Percentiles rank a stretch among this genome's conserved stretches.
phyloP scores from a whole-genome alignment of 129 eudicot species.

The Arctium lappa region DNA sequence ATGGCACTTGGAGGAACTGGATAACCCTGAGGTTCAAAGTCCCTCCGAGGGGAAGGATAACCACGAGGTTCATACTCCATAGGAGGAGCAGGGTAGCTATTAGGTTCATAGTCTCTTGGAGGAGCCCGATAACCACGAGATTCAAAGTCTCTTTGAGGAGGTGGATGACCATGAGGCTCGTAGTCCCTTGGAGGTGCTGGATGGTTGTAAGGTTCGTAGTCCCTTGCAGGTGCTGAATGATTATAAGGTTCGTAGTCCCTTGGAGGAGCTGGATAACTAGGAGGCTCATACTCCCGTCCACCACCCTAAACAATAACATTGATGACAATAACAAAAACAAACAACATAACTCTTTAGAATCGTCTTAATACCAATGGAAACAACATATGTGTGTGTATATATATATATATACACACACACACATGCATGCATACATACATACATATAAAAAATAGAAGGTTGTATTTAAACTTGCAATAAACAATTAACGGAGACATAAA shows the following conservation, averaged over 20 bases:
- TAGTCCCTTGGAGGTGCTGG: not conserved
- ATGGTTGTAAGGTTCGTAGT: not conserved
- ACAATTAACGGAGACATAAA: too few relatives aligned
- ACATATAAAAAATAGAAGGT: too few relatives aligned
- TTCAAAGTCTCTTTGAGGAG: not conserved
- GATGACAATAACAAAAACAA: not conserved
- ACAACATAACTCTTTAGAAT: not conserved
- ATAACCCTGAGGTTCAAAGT: conserved; percentile 28
- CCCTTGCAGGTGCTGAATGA: conserved; percentile 22
- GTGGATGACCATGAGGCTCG: conserved; percentile 37
- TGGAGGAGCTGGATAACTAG: conserved; percentile 32
- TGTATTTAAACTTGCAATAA: too few relatives aligned
- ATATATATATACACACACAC: too few relatives aligned
- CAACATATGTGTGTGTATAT: not conserved
- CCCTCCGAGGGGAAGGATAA: not conserved
- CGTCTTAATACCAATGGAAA: not conserved
- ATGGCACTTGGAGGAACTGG: conserved; percentile 36
- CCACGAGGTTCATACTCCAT: not conserved
- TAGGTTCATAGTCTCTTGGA: not conserved
- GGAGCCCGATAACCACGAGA: conserved; percentile 9
- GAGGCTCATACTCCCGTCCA: conserved; percentile 25
- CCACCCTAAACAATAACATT: conserved; percentile 29
- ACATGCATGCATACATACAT: too few relatives aligned
- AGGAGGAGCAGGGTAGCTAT: not conserved
- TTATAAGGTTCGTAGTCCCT: conserved; percentile 26